Base-by-base conservation (phyloP, 2,329 filamentous ascomycete genomes). In the Ophiostoma angusticollis region DNA sequence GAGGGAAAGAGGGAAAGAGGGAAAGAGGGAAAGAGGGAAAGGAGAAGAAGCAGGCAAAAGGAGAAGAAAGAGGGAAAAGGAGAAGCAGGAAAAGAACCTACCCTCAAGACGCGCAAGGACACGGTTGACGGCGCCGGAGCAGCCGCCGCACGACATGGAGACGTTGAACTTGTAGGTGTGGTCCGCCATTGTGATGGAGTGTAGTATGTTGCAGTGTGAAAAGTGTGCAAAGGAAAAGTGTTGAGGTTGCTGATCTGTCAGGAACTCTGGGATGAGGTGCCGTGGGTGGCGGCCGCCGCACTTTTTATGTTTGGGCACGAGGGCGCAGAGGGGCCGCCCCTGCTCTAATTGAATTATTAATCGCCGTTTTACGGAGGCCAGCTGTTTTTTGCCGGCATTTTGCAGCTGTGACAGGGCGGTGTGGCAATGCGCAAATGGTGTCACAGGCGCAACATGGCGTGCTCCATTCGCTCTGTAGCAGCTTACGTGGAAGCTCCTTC, bases 91-190 rank as follows among this genome's bases (percentile, higher is more conserved):
- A 31, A 21, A 43, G n/a, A 32, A 61, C 74, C 48, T 57, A 93
- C 87, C 86, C 16, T 93, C 81, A 3, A 93, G 77, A 67, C 85
- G 94, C 68, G 84, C 89, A 48, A 98, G 76, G 32, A 95, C 86
- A 37, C 86, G 75, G 63, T 93, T 83, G 31, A 98, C 72, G 50
- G 91, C 91, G 54, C 87, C 86, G 32, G 87, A 95, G 78, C 91
- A 98, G 60, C 91, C 91, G 58, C 84, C 77, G 67, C 91, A 98
- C 70, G 70, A 82, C 91, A 98, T 98, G 62, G 68, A 71, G 60
- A 96, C 76, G 63, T 87, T 79, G 71, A 96, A 96, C 62, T 91
- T 84, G 80, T 96, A 96, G 51, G 77, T 84, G 69, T 94, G 85
- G 52, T 84, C 76, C 44, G 78, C 65, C 82, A 87, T 86, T 53